Percentiles rank a stretch among this genome's conserved stretches.
Conservation (phyloP, 2,329 filamentous ascomycete species). For the Rutstroemia sp. region DNA sequence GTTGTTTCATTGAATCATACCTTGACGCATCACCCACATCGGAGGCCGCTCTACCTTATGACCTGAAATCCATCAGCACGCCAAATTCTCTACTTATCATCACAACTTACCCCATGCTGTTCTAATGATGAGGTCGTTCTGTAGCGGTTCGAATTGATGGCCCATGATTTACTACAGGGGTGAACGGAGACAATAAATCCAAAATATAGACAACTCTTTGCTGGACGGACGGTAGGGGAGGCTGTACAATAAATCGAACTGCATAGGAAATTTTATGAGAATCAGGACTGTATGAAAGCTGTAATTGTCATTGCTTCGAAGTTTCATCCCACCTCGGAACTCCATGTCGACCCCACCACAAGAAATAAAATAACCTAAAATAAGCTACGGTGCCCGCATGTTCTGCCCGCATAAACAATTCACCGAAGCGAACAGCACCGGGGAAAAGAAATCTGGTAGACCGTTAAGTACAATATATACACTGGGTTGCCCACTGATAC, state of each 20-base stretch:
- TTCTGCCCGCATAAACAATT: neutral
- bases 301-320: neutral
- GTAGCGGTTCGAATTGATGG: slow-evolving; percentile 69
- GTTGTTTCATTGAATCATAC: slow-evolving; percentile 38
- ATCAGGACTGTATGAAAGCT: too few species aligned
- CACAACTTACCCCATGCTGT: slow-evolving; percentile 67
- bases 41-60: slow-evolving; percentile 87
- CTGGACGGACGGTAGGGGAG: too few species aligned
- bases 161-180: slow-evolving; percentile 41
- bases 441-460: too few species aligned
- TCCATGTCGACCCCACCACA: neutral
- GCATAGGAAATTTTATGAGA: too few species aligned
- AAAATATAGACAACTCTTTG: neutral
- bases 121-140: slow-evolving; percentile 88
- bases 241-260: too few species aligned
- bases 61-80: slow-evolving; percentile 43
- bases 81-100: neutral
- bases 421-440: neutral
- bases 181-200: neutral
- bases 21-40: slow-evolving; percentile 99
- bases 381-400: neutral
- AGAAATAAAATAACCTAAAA: neutral
- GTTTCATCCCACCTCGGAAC: neutral
- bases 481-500: too few species aligned
- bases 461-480: too few species aligned